phyloP scores from a whole-genome alignment of 2,329 filamentous ascomycete genomes.

The Amesomyces nigricolor region DNA sequence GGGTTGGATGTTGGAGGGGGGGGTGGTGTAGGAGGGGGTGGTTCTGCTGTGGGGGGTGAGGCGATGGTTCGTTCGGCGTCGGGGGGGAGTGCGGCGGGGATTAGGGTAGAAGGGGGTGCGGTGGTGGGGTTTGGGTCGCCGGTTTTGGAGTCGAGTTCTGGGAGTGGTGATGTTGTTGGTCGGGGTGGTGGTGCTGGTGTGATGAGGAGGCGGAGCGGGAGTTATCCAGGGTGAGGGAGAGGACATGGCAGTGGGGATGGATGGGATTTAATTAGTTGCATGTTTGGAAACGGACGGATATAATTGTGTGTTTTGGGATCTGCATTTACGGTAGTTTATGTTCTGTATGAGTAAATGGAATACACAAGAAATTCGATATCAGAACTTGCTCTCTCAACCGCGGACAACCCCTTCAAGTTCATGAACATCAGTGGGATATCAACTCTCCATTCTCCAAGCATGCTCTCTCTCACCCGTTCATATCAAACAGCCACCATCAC shows the following conservation, averaged over 20 bases:
- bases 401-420: background rate
- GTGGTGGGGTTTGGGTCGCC: slow-evolving; percentile 26
- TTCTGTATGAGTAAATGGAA: too few relatives aligned
- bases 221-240: background rate
- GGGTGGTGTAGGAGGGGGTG: background rate
- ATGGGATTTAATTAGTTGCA: background rate
- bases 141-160: background rate
- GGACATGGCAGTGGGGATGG: too few relatives aligned
- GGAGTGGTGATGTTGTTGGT: background rate
- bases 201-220: background rate
- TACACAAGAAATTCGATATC: too few relatives aligned
- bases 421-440: slow-evolving; percentile 3
- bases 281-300: background rate
- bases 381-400: too few relatives aligned
- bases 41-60: slow-evolving; percentile 1
- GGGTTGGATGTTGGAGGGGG: too few relatives aligned
- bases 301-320: background rate
- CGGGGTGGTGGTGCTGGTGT: background rate
- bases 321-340: background rate
- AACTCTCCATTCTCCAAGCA: background rate
- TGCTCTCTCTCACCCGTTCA: background rate
- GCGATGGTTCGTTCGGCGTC: slow-evolving; percentile 10
- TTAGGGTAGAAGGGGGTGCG: slow-evolving; percentile 24
- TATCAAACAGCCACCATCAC: background rate
- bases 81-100: slow-evolving; percentile 17